phyloP scores from a whole-genome alignment of 2,329 filamentous ascomycete genomes.

The Talaromyces sp. region DNA sequence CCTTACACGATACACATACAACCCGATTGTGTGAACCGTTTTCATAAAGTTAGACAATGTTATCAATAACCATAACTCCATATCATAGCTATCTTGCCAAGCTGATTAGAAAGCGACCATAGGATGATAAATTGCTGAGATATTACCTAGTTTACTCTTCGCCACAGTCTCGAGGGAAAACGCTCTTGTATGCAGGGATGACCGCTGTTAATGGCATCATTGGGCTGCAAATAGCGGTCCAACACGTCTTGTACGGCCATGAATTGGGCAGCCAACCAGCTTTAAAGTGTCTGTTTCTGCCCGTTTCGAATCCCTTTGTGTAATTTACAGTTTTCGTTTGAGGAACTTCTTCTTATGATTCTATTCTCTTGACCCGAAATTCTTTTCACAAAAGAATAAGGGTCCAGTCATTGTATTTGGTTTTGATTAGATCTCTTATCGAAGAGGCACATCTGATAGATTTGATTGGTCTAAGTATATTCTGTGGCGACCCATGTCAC shows the following conservation, averaged over 20 bases:
- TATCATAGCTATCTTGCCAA: background rate
- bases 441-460: background rate
- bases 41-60: background rate
- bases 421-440: background rate
- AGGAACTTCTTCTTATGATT: background rate
- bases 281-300: background rate
- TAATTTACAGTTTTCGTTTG: background rate
- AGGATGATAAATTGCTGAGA: background rate
- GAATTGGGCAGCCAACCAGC: conserved; percentile 20
- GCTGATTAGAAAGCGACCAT: background rate
- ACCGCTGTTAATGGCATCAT: conserved; percentile 19
- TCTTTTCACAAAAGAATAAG: background rate
- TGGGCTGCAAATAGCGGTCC: conserved; percentile 21
- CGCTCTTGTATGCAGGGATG: conserved; percentile 18
- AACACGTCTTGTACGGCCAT: conserved; percentile 13
- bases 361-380: background rate
- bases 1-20: background rate
- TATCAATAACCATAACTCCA: background rate
- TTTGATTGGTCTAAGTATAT: background rate
- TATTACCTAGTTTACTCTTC: background rate
- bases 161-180: background rate
- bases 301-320: background rate
- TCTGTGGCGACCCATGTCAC: background rate
- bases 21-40: background rate
- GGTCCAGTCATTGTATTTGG: background rate